Evolutionary conservation across 78 protist species (phyloP), one percentile per base, ranked within the genome.

Genomic region (Dictyostelium firmibasis): DNA sequence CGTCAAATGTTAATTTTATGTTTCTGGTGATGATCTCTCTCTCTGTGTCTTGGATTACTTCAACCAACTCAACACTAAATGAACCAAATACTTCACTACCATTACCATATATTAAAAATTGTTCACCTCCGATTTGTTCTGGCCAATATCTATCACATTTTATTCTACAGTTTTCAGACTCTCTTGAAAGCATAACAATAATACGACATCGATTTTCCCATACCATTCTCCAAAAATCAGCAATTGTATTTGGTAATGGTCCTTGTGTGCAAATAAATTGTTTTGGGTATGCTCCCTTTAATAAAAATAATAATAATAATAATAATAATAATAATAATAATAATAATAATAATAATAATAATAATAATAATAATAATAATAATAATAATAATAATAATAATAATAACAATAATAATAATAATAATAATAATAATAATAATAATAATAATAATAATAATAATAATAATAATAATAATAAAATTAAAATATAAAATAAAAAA

Each of bases 221-320:
- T 18, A 97, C 93, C 98, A 97, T 97, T 74, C 98, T 69, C 98
- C 98, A 97, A 85, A 97, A 97, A 78, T 97, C 98, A 10, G 18
- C 60, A 33, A 96, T 50, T 11, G 98, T 95, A 47, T 93, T 76
- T 29, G 77, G 93, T 35, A 96, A 38, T 33, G 98, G 98, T 18
- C 97, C 97, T 72, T 97, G 98, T 8, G 98, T 92, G 16, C 97
- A 96, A 74, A 97, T 96, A 62, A 96, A 97, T 72, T 76, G 91
- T 77, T 75, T 92, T 27, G 44, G 72, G 18, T 35, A 31, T 35
- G 50, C 91, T 10, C 95, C 95, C 91, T 83, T 13, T 67, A 10
- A 23, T 8, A n/a, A n/a, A n/a, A 53, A 38, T 38, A 4, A 38
- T 76, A 62, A 4, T 25, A 67, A 29, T 7, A 5, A 18, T 20